These are phyloP conservation scores for Liquidambar formosana DNA, from an alignment of 164 flowering plant genomes.

Conservation along the genomic window DNA sequence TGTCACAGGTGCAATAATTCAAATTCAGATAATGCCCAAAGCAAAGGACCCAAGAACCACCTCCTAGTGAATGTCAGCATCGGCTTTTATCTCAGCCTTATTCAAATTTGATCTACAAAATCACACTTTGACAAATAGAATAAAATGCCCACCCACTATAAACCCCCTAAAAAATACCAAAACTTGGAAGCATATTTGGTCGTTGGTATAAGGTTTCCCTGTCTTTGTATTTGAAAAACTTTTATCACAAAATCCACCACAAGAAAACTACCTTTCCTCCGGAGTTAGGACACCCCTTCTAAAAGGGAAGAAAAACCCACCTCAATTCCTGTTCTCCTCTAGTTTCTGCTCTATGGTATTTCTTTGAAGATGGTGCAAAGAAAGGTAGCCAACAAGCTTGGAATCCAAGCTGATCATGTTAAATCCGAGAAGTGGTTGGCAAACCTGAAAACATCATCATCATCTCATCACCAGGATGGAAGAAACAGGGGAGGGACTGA, in stretches of 20 bases:
- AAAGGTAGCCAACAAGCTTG: conserved; percentile 47
- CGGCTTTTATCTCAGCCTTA: conserved; percentile 34
- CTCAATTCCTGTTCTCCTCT: not conserved
- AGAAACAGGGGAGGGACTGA: conserved; percentile 34
- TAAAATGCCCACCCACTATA: conserved; percentile 25
- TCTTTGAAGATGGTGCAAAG: conserved; percentile 69
- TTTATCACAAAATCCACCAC: conserved; percentile 13
- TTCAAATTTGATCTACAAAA: conserved; percentile 31
- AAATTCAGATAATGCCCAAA: conserved; percentile 15
- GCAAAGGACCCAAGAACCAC: conserved; percentile 9
- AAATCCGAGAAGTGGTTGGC: conserved; percentile 28
- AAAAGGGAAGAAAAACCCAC: conserved; percentile 10
- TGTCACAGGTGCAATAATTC: conserved; percentile 12
- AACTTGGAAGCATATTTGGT: conserved; percentile 19
- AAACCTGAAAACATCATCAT: conserved; percentile 27
- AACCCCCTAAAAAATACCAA: conserved; percentile 5
- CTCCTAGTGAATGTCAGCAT: conserved; percentile 31
- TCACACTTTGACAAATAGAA: too few relatives aligned
- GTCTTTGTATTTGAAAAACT: too few relatives aligned
- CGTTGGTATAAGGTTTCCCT: conserved; percentile 14
- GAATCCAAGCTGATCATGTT: conserved; percentile 42
- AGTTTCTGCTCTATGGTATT: conserved; percentile 16
- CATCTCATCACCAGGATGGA: conserved; percentile 32
- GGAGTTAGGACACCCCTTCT: too few relatives aligned
- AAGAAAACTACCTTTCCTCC: conserved; percentile 19